Conservation (phyloP, 2,329 filamentous ascomycete species). For the Fusarium scirpi region DNA sequence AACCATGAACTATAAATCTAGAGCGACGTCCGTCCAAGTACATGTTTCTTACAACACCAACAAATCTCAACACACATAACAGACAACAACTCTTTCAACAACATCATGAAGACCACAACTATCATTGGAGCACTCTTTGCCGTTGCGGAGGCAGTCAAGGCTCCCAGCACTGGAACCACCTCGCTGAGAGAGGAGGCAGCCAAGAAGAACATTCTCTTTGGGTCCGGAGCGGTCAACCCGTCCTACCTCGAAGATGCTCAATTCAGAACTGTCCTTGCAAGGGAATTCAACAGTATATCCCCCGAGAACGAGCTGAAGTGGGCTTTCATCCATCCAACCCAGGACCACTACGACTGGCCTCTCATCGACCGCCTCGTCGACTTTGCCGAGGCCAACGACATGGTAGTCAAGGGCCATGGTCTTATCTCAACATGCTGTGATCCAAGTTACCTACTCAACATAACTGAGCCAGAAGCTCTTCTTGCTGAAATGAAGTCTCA, state of each 20-base stretch:
- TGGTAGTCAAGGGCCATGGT: not conserved
- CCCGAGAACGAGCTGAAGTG: not conserved
- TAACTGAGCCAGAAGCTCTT: not conserved
- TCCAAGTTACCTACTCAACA: not conserved
- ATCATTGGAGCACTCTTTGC: not conserved
- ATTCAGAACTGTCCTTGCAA: not conserved
- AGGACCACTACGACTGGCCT: not conserved
- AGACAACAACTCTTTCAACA: not conserved
- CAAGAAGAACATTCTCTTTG: slow-evolving; percentile 2
- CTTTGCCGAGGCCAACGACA: not conserved
- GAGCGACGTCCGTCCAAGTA: not conserved
- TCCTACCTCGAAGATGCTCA: not conserved
- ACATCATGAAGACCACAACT: not conserved
- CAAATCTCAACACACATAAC: not conserved
- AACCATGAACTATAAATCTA: not conserved
- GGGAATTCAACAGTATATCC: not conserved
- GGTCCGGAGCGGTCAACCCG: slow-evolving; percentile 5
- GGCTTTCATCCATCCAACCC: not conserved
- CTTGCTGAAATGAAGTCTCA: not conserved
- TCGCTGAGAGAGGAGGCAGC: slow-evolving; percentile 4
- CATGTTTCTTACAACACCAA: not conserved
- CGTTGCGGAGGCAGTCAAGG: not conserved
- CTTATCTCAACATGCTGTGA: not conserved
- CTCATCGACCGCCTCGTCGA: not conserved
- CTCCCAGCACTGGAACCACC: not conserved